Conservation (phyloP, 768 basidiomycete species). For the Nevesoporus exiguus region DNA sequence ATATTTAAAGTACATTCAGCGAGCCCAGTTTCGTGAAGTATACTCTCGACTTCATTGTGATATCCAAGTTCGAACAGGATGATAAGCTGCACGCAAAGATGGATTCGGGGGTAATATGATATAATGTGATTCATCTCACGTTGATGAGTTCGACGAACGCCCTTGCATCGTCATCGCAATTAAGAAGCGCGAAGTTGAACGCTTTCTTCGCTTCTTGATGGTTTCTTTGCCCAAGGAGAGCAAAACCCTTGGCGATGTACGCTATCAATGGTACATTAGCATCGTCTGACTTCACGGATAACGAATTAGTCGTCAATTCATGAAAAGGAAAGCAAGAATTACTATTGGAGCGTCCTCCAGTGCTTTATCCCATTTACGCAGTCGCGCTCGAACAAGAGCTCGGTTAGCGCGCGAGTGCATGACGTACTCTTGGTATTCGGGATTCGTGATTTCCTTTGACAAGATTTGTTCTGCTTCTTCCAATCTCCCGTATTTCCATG, state of each 20-base stretch:
- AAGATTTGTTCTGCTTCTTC: neutral
- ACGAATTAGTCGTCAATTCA: neutral
- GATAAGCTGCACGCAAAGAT: neutral
- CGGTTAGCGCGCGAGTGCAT: neutral
- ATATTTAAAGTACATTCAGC: neutral
- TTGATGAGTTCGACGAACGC: neutral
- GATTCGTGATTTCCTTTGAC: neutral
- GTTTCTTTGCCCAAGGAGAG: neutral
- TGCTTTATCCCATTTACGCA: neutral
- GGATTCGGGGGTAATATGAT: neutral
- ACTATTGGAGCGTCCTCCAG: constrained; percentile 1
- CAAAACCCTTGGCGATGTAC: neutral
- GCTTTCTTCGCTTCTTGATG: neutral
- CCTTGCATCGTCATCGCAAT: neutral
- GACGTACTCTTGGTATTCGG: neutral
- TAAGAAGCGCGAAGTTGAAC: neutral
- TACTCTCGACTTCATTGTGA: neutral
- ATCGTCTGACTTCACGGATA: neutral
- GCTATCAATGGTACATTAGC: neutral
- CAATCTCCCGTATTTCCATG: constrained; percentile 4
- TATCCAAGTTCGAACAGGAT: neutral
- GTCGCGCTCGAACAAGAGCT: constrained; percentile 5
- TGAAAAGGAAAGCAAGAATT: neutral
- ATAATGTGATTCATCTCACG: neutral
- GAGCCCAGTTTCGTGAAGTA: neutral